Evolutionary conservation across 1,284 basidiomycete genomes (phyloP), one percentile per base, ranked within the genome.

Genomic region (Tilletia horrida): DNA sequence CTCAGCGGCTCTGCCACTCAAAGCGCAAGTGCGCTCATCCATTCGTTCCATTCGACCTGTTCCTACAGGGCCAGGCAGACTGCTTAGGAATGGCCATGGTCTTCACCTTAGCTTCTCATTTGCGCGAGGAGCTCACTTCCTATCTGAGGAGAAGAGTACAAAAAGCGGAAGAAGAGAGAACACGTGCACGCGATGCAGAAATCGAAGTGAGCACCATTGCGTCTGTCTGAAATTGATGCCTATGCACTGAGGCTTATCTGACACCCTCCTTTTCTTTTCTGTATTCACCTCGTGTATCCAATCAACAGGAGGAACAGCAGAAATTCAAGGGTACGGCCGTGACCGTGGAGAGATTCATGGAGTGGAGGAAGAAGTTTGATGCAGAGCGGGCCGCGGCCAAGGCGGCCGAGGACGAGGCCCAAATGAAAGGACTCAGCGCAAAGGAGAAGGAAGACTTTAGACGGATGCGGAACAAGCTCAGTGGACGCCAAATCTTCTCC

Each of bases 1-100:
- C 3, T 25, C 13, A 14, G 21, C 13, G 14, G 31, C 25, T 1
- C 11, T 59, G 16, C 55, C 7, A 59, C 18, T 1, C 3, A n/a
- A 25, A 8, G 9, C 31, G 18, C 6, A 11, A 27, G n/a, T 9
- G 13, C 31, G 55, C 55, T 27, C 16, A 40, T 29, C 16, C 9
- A 23, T 62, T 3, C n/a, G 11, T 42, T n/a, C n/a, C n/a, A 14
- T 18, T 72, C 93, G 91, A 93, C 90, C 31, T 27, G 25, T 25
- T 55, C 9, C 4, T 14, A 25, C 27, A 59, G 55, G 55, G 55
- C 27, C 27, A 59, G 21, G 87, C 90, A 79, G 93, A 97, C 79
- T 94, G 91, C 75, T 80, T 93, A 27, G 93, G 93, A 45, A 95
- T 97, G 90, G 93, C 95, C 1, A 97, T 97, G 93, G 94, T 93